Percentiles rank a stretch among this genome's conserved stretches.
These are phyloP conservation scores for Penicillium sp. DNA, from an alignment of 2,329 filamentous ascomycete species.

Conservation along the genomic window DNA sequence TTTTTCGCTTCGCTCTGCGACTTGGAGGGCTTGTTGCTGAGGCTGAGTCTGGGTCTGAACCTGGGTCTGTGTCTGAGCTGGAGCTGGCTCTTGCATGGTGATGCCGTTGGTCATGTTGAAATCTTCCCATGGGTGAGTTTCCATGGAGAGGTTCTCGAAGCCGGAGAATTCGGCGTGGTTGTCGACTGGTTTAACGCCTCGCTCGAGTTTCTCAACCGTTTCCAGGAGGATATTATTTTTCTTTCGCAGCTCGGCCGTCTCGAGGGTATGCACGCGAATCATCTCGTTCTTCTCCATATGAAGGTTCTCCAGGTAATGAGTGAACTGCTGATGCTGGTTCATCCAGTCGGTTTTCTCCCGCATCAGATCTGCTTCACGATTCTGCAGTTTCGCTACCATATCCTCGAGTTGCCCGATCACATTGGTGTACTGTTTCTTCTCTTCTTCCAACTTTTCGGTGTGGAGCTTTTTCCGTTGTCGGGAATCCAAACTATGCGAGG, in stretches of 20 bases:
- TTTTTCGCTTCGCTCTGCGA: slow-evolving; percentile 42
- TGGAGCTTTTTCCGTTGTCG: slow-evolving; percentile 98
- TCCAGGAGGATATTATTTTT: slow-evolving; percentile 83
- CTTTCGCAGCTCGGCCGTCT: slow-evolving; percentile 89
- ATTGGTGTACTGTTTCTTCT: slow-evolving; percentile 88
- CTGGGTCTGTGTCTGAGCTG: slow-evolving; percentile 32
- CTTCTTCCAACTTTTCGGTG: slow-evolving; percentile 92
- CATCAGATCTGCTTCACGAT: slow-evolving; percentile 58
- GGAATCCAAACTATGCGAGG: slow-evolving; percentile 75
- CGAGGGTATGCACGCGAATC: slow-evolving; percentile 83
- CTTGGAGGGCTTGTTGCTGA: slow-evolving; percentile 38
- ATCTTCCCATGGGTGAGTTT: slow-evolving; percentile 76
- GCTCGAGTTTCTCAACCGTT: slow-evolving; percentile 56
- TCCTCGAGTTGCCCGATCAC: slow-evolving; percentile 80
- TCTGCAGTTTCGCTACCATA: slow-evolving; percentile 69
- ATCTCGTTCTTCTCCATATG: slow-evolving; percentile 90
- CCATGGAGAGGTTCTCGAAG: slow-evolving; percentile 84
- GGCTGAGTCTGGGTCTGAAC: slow-evolving; percentile 39
- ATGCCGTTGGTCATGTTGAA: slow-evolving; percentile 75
- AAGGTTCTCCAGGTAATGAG: slow-evolving; percentile 75
- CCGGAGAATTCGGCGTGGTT: slow-evolving; percentile 73
- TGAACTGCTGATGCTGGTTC: slow-evolving; percentile 73
- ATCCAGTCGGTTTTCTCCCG: slow-evolving; percentile 67
- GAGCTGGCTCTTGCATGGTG: slow-evolving; percentile 45
- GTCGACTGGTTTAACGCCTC: slow-evolving; percentile 41